These are phyloP conservation scores for Vaccinium vitisidaea DNA, from an alignment of 148 eudicot genomes.

Conservation along the genomic window DNA sequence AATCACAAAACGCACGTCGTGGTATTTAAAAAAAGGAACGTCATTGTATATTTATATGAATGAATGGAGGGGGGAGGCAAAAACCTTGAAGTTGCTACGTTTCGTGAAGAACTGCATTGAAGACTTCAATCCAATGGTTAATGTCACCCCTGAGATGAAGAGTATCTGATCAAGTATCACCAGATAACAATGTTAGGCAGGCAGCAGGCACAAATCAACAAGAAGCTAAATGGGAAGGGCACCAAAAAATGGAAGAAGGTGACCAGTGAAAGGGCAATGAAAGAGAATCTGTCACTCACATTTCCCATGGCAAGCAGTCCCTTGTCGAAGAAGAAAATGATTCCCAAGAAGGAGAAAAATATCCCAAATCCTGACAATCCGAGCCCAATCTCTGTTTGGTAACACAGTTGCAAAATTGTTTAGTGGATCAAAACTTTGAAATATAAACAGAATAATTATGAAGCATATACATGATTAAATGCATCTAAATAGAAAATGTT, in stretches of 20 bases:
- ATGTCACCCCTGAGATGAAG: slow-evolving; percentile 77
- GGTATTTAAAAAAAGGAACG: not conserved
- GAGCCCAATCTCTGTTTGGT: slow-evolving; percentile 79
- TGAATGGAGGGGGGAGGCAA: not conserved
- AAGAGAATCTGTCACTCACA: slow-evolving; percentile 37
- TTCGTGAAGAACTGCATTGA: slow-evolving; percentile 84
- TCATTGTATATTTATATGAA: slow-evolving; percentile 3
- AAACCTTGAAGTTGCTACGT: slow-evolving; percentile 81
- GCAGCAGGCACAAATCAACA: slow-evolving; percentile 1
- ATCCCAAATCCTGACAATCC: slow-evolving; percentile 91
- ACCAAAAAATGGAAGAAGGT: slow-evolving; percentile 1
- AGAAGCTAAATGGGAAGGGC: slow-evolving; percentile 5
- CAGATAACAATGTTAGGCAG: slow-evolving; percentile 2
- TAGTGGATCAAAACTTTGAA: slow-evolving; percentile 6
- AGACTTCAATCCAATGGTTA: slow-evolving; percentile 88
- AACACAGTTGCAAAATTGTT: slow-evolving; percentile 12
- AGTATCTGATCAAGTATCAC: slow-evolving; percentile 61
- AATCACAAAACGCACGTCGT: slow-evolving; percentile 11
- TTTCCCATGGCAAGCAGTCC: slow-evolving; percentile 98
- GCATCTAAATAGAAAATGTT: not conserved
- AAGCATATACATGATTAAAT: not conserved
- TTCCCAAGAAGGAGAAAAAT: slow-evolving; percentile 84
- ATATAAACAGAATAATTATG: not conserved
- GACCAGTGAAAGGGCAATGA: not conserved
- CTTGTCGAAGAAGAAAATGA: slow-evolving; percentile 82